A percentile compares a stretch with the other conserved stretches of the same genome.
Conservation (phyloP, 2,329 filamentous ascomycete genomes). For the Talaromyces sp. region DNA sequence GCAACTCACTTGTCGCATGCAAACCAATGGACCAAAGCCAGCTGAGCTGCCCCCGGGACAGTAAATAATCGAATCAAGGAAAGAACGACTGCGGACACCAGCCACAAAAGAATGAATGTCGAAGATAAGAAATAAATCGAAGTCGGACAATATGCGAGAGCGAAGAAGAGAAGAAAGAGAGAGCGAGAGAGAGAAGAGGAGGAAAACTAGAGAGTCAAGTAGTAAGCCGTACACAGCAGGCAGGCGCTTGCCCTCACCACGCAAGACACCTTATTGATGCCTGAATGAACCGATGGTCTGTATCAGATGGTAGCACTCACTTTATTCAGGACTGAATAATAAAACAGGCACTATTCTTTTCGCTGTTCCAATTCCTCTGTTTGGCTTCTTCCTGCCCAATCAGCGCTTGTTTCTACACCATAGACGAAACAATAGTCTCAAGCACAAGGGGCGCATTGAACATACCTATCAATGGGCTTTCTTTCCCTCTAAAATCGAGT, state of each 20-base stretch:
- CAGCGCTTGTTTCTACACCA: background rate
- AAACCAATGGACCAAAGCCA: background rate
- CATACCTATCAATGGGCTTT: background rate
- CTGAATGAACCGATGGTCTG: background rate
- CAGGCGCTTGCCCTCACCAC: background rate
- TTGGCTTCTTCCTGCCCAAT: background rate
- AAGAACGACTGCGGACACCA: conserved; percentile 11
- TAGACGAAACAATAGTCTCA: conserved; percentile 1
- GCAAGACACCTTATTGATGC: background rate
- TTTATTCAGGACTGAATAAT: background rate
- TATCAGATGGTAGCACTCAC: background rate
- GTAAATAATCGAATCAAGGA: conserved; percentile 6
- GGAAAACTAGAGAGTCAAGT: background rate
- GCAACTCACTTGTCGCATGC: background rate
- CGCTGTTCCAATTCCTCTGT: background rate
- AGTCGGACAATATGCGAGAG: background rate
- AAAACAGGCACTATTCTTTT: background rate
- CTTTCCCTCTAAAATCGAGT: background rate
- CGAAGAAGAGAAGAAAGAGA: background rate
- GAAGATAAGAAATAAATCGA: background rate
- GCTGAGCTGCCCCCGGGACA: conserved; percentile 13
- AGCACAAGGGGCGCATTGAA: background rate
- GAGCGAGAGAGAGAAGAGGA: background rate
- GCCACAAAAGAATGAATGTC: conserved; percentile 10
- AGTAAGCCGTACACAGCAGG: conserved; percentile 6